Conservation (phyloP, 208 protist species). For the Borovskyia barvae region DNA sequence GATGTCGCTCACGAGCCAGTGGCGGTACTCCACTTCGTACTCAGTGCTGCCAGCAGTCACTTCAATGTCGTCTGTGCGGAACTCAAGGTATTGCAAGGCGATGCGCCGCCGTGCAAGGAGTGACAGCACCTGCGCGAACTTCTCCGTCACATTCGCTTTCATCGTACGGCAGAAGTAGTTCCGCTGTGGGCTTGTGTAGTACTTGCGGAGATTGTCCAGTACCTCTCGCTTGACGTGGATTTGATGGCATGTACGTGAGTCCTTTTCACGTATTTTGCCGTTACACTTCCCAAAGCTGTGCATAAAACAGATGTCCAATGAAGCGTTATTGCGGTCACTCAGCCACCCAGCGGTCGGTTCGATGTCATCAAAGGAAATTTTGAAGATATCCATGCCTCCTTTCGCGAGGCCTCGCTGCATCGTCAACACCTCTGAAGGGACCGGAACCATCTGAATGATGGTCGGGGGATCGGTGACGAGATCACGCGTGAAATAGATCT, state of each 20-base stretch:
- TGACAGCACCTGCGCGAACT: conserved; percentile 45
- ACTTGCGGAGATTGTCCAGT: conserved; percentile 37
- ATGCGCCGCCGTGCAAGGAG: conserved; percentile 37
- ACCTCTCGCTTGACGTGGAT: conserved; percentile 45
- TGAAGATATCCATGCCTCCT: conserved; percentile 9
- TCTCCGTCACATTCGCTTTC: conserved; percentile 50
- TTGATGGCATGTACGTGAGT: conserved; percentile 53
- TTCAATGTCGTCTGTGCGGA: conserved; percentile 45
- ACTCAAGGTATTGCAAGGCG: conserved; percentile 52
- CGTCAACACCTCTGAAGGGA: conserved; percentile 5
- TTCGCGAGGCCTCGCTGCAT: conserved; percentile 13
- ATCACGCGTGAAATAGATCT: conserved; percentile 47
- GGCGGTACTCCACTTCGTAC: conserved; percentile 53
- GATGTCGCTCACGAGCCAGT: conserved; percentile 38
- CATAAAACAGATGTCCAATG: conserved; percentile 65
- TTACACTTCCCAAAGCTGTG: conserved; percentile 65
- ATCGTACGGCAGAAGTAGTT: conserved; percentile 58
- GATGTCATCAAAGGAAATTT: conserved; percentile 38
- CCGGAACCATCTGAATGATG: conserved; percentile 34
- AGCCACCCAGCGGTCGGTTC: conserved; percentile 58
- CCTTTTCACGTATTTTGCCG: conserved; percentile 41
- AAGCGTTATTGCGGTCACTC: conserved; percentile 46
- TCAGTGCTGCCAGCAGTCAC: conserved; percentile 41
- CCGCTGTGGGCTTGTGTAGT: conserved; percentile 40
- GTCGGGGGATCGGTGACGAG: conserved; percentile 51